Conservation (phyloP, 2,329 filamentous ascomycete species). For the Sclerotinia spermophila region DNA sequence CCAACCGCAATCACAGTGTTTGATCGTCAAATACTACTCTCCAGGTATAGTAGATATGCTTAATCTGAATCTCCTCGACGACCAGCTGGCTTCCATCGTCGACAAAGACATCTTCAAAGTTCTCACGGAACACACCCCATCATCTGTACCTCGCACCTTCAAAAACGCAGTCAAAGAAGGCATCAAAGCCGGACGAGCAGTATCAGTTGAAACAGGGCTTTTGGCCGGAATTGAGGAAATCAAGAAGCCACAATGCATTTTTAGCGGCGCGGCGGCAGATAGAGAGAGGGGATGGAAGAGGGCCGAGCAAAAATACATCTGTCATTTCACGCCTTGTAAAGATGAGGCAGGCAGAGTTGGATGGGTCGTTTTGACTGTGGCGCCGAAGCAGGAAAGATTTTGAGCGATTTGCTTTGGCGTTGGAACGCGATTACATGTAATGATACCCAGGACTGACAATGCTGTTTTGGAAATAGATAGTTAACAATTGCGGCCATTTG, state of each 20-base stretch:
- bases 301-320: conserved; percentile 33
- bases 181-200: conserved; percentile 28
- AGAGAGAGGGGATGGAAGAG: conserved; percentile 20
- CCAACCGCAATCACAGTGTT: conserved; percentile 27
- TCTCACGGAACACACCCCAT: conserved; percentile 44
- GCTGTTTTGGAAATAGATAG: not conserved
- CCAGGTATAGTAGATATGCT: conserved; percentile 47
- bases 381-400: conserved; percentile 26
- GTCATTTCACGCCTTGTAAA: conserved; percentile 45
- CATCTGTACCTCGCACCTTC: conserved; percentile 44
- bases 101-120: conserved; percentile 54
- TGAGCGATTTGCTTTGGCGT: not conserved
- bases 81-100: conserved; percentile 39
- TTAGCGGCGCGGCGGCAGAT: conserved; percentile 9
- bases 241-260: conserved; percentile 25
- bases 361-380: conserved; percentile 39
- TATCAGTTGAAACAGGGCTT: conserved; percentile 33
- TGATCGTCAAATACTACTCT: conserved; percentile 48
- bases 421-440: not conserved
- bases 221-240: conserved; percentile 30
- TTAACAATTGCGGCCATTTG: not conserved
- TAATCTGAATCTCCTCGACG: conserved; percentile 39
- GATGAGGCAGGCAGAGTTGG: conserved; percentile 37
- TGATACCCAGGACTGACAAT: not conserved
- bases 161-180: conserved; percentile 43